Evolutionary conservation across 805 yeast species (phyloP), one percentile per base, ranked within the genome.

Genomic region (Priceomyces carsonii): DNA sequence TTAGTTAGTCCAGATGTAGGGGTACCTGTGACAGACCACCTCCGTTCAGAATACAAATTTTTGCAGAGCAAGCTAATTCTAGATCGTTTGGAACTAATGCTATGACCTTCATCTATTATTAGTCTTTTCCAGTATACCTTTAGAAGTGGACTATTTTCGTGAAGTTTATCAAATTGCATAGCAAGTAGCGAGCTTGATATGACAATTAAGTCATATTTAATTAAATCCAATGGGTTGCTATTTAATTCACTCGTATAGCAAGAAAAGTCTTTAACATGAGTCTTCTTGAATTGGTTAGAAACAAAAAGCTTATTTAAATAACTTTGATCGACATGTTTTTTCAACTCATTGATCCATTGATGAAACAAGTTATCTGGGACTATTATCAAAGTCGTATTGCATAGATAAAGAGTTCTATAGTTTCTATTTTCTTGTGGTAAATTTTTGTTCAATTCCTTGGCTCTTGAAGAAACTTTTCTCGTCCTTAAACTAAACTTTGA

Each of bases 21-120:
- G 0, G 90, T 82, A 19, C 90, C 89, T 0, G 85, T 78, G 1
- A 82, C 85, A 0, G 81, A 79, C 90, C 90, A 82, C 40, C 75
- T 69, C 33, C 87, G 65, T 48, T 82, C 90, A 6, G 75, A 74
- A 31, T 58, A 53, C 29, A 83, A 49, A 15, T 62, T 57, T 21
- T 63, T 65, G 13, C 85, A 78, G 21, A 77, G 50, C 6, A 56
- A 49, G 6, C 76, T 80, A 0, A 76, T 68, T 32, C 74, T 63
- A 0, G 85, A 69, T 1, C 68, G 53, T 36, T 69, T 71, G 6
- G 81, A 69, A 39, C 66, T 70, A 74, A 82, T 70, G 18, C 80
- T 70, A 52, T 82, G 89, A 0, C 89, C 89, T 53, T 82, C 90
- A 53, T 82, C 90, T n/a, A 83, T 76, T 12, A 83, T 79, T 19